Percentiles rank a stretch among this genome's conserved stretches.
Conservation (phyloP, 768 basidiomycete genomes). For the Cyathus striatus region DNA sequence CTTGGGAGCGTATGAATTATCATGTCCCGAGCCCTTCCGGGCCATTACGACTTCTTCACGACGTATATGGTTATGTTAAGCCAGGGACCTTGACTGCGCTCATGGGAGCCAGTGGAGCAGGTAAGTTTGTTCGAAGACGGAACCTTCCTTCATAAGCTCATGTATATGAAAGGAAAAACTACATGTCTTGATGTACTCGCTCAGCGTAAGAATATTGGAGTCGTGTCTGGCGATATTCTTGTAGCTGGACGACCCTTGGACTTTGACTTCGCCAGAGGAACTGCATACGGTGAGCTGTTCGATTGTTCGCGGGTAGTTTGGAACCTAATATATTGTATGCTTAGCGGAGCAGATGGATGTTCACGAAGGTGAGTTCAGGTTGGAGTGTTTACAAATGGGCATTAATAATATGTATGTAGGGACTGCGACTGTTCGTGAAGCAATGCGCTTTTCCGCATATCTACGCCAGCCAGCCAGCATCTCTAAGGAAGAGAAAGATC, state of each 20-base stretch:
- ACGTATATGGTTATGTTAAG: conserved; percentile 76
- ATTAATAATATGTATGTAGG: conserved; percentile 14
- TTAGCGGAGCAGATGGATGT: conserved; percentile 81
- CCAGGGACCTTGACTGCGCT: conserved; percentile 87
- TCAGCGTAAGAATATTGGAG: conserved; percentile 67
- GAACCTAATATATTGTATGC: no score
- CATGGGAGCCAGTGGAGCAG: conserved; percentile 84
- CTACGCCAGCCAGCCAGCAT: conserved; percentile 71
- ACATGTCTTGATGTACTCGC: conserved; percentile 74
- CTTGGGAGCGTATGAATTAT: conserved; percentile 80
- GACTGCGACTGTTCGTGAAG: conserved; percentile 79
- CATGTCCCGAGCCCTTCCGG: conserved; percentile 65
- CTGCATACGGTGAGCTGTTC: conserved; percentile 75
- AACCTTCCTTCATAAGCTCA: conserved; percentile 2
- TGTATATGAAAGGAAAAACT: conserved; percentile 50
- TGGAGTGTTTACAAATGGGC: background rate
- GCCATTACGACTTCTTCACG: conserved; percentile 58
- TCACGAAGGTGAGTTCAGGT: conserved; percentile 46
- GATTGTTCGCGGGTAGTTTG: conserved; percentile 17
- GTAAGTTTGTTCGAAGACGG: conserved; percentile 20
- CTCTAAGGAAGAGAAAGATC: conserved; percentile 67
- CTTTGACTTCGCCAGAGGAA: conserved; percentile 53
- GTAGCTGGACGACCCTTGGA: conserved; percentile 62
- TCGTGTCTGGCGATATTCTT: conserved; percentile 57
- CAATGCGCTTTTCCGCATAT: conserved; percentile 81